Percentiles rank a stretch among this genome's conserved stretches.
phyloP scores from a whole-genome alignment of 2,329 filamentous ascomycete genomes.

The Epichloe brachyelytri region DNA sequence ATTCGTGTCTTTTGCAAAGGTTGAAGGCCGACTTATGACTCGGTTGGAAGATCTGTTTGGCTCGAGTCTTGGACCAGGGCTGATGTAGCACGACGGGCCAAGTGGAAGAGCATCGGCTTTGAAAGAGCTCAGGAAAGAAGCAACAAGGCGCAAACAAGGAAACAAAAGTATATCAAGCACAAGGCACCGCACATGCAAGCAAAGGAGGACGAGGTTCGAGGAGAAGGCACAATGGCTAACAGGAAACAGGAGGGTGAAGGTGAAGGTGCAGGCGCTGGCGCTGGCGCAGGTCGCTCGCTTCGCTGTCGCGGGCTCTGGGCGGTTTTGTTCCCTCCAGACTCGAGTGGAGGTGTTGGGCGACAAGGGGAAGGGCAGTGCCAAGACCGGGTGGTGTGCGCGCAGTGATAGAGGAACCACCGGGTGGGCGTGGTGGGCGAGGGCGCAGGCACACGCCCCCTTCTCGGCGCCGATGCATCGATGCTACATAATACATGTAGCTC shows the following conservation, averaged over 20 bases:
- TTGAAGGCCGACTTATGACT: constrained; percentile 1
- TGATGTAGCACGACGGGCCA: background rate
- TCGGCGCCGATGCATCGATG: background rate
- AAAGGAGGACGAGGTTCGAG: background rate
- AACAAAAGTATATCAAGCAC: background rate
- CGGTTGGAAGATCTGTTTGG: constrained; percentile 2
- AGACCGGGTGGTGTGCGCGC: background rate
- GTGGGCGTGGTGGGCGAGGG: background rate
- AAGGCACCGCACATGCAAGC: background rate
- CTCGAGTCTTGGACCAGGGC: background rate
- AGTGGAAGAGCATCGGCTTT: background rate
- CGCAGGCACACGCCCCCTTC: background rate
- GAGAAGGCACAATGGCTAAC: background rate
- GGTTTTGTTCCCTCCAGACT: background rate
- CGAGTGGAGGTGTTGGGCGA: background rate
- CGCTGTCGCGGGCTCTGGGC: background rate
- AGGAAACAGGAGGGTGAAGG: background rate
- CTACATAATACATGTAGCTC: too few relatives aligned
- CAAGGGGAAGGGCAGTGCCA: background rate
- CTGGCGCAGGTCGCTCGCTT: background rate
- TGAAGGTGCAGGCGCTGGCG: background rate
- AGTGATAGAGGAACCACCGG: background rate
- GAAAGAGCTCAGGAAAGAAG: background rate
- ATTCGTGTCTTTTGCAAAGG: constrained; percentile 1
- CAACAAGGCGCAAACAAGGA: background rate